phyloP scores from a whole-genome alignment of 2,329 filamentous ascomycete genomes.

The Gnomoniopsis smithogilvyi region DNA sequence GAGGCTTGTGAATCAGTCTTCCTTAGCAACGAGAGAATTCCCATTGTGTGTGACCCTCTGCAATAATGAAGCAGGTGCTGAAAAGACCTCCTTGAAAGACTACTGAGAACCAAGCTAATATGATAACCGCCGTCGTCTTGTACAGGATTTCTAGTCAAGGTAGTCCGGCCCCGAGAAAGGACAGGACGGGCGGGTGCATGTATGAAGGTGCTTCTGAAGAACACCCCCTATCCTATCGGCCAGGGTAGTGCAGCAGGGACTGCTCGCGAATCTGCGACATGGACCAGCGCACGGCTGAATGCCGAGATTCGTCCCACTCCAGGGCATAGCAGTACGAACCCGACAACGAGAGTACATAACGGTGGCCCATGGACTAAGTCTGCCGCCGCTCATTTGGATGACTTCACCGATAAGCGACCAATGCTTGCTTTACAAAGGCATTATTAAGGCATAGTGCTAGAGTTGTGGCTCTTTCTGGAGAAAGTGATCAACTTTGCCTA shows the following conservation, averaged over 20 bases:
- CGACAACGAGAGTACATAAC: not conserved
- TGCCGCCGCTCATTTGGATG: not conserved
- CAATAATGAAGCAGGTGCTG: not conserved
- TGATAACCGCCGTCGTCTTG: not conserved
- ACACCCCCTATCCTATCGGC: not conserved
- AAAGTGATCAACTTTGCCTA: not conserved
- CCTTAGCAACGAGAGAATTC: too few species aligned
- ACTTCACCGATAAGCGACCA: too few species aligned
- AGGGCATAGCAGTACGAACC: not conserved
- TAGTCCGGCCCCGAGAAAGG: not conserved
- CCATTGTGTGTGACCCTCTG: too few species aligned
- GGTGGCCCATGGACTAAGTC: not conserved
- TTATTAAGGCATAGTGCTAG: not conserved
- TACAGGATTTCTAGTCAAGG: not conserved
- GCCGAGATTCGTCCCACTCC: conserved; percentile 19
- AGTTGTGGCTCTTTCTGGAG: not conserved
- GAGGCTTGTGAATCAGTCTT: too few species aligned
- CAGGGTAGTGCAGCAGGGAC: conserved; percentile 14
- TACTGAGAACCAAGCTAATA: not conserved
- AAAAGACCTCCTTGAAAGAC: not conserved
- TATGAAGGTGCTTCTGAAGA: not conserved
- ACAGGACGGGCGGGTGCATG: not conserved
- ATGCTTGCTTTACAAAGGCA: not conserved
- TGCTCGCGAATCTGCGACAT: conserved; percentile 19
- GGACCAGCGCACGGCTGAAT: conserved; percentile 15